These are phyloP conservation scores for Dactylellina sp. DNA, from an alignment of 2,329 filamentous ascomycete species.

Conservation along the genomic window DNA sequence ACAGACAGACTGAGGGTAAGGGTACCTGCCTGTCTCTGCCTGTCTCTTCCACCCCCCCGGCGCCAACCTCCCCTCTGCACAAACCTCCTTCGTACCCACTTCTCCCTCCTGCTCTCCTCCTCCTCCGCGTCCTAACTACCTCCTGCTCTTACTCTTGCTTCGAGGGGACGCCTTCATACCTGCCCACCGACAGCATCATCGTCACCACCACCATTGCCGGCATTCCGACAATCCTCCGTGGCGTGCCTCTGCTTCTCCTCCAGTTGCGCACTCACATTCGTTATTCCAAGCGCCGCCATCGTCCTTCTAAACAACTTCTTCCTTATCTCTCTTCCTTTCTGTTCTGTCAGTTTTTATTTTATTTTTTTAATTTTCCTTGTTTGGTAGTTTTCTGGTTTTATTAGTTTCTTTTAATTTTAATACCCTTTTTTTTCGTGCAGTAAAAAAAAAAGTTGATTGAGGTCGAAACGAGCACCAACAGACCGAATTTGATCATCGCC, in stretches of 20 bases:
- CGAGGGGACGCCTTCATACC: conserved; percentile 23
- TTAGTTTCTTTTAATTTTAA: too few species aligned
- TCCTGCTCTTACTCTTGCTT: conserved; percentile 31
- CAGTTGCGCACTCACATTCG: conserved; percentile 16
- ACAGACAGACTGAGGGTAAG: too few species aligned
- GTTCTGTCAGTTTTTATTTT: conserved; percentile 27
- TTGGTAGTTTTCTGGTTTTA: conserved; percentile 29
- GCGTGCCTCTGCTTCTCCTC: neutral
- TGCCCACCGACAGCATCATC: conserved; percentile 4
- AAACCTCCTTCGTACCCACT: conserved; percentile 29
- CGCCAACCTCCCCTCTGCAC: conserved; percentile 12
- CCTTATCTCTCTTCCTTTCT: conserved; percentile 19
- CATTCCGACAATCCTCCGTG: conserved; percentile 36
- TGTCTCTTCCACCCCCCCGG: neutral
- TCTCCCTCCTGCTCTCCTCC: conserved; percentile 43
- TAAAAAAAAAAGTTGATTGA: conserved; percentile 38
- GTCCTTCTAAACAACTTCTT: conserved; percentile 30
- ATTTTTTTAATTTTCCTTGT: conserved; percentile 19
- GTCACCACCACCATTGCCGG: neutral
- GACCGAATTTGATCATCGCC: conserved; percentile 48
- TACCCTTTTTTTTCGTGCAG: conserved; percentile 15
- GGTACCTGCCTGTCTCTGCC: too few species aligned
- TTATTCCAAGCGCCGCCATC: conserved; percentile 6
- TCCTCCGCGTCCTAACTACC: conserved; percentile 30
- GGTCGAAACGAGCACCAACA: conserved; percentile 48